Base-by-base conservation (phyloP, 345 rosid genomes). In the Eutrema heterophyllum region DNA sequence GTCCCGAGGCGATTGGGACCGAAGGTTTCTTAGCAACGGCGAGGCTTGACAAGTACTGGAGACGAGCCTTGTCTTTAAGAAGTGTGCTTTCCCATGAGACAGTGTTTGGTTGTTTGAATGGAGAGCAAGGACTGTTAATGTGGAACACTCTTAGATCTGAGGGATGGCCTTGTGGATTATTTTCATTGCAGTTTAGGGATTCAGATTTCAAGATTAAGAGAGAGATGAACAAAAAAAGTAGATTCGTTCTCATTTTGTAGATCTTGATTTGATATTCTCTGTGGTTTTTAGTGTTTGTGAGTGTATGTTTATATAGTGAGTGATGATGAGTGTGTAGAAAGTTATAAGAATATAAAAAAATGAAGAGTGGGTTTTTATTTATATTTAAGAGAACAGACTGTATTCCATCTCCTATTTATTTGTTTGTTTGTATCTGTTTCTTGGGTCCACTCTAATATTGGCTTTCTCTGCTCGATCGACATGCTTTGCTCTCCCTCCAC, bases 1-100 rank as follows among this genome's bases (percentile, higher is more conserved):
- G 81, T 52, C 97, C 99, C 0, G 99, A 85, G 38, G 99, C 99
- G n/a, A 95, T 80, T 0, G 99, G 99, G 78, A 89, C 97, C 6
- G 83, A 81, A 6, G 97, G 81, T 64, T 74, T 92, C 79, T 51
- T 68, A 9, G 84, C 90, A n/a, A 12, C 60, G 58, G 81, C 97
- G 2, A 88, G 88, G 81, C 88, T 92, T 2, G 97, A 79, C 77
- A 92, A 70, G 80, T 72, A 87, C 29, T 74, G 85, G 32, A 92
- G 79, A 82, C 99, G 83, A 61, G 82, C 87, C 74, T 85, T 84
- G 84, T 95, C 99, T 49, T 85, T 73, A 32, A 88, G 84, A 29
- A 94, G 88, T 62, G 71, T 84, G 69, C 84, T 84, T 52, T 90
- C 99, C 99, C 97, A 92, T 24, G 98, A 87, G 41, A 88, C 67